Conservation (phyloP, 345 rosid genomes). For the Gossypium anomalum region DNA sequence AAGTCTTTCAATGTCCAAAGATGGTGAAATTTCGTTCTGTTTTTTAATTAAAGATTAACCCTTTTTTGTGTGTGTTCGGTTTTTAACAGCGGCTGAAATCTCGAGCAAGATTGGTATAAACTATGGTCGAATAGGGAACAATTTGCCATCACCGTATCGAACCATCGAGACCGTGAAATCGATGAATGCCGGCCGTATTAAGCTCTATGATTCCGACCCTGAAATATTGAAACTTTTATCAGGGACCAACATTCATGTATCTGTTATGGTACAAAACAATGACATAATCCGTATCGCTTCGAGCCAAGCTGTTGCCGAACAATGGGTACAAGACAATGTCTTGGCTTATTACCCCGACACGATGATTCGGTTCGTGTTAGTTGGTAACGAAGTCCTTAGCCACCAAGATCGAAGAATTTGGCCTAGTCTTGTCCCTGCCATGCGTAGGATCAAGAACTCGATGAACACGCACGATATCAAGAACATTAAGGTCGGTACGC, state of each 20-base stretch:
- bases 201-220: constrained; percentile 74
- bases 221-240: constrained; percentile 49
- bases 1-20: background rate
- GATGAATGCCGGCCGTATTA: constrained; percentile 52
- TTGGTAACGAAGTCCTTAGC: constrained; percentile 84
- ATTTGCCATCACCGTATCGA: constrained; percentile 52
- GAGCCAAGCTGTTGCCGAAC: constrained; percentile 44
- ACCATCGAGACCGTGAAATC: constrained; percentile 46
- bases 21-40: background rate
- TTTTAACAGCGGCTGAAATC: constrained; percentile 41
- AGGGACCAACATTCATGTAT: constrained; percentile 48
- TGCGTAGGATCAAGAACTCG: constrained; percentile 45
- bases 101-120: constrained; percentile 59
- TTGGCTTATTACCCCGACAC: constrained; percentile 49
- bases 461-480: constrained; percentile 36
- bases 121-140: constrained; percentile 72
- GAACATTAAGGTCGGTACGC: constrained; percentile 69
- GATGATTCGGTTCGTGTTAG: constrained; percentile 78
- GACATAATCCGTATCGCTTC: constrained; percentile 47
- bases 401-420: constrained; percentile 37
- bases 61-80: too few species aligned
- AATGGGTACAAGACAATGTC: constrained; percentile 59
- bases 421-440: constrained; percentile 61
- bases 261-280: constrained; percentile 67
- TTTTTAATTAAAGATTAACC: background rate